Base-by-base conservation (phyloP, 2,329 filamentous ascomycete species). In the Ascochyta pisi region DNA sequence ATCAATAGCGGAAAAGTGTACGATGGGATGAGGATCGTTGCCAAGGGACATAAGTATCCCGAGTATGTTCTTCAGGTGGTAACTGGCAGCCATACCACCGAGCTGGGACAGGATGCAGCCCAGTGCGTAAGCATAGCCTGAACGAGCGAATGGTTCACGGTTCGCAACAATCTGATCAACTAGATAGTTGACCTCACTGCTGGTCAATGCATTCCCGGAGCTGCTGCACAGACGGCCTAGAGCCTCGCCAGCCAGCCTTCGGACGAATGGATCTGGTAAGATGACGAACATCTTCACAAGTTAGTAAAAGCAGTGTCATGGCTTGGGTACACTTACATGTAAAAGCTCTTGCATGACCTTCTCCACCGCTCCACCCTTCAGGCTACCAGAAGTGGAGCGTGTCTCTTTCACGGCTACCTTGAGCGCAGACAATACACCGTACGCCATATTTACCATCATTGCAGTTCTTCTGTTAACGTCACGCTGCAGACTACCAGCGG, bases 11-110 rank as follows among this genome's bases (percentile, higher is more conserved):
- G 93, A 98, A 72, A 94, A 96, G 75, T 99, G 95, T 8, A 99
- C 95, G 0, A 91, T 88, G 0, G 95, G 93, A 73, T 99, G 95
- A 19, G 94, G 91, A 70, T 99, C 95, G 65, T 93, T 96, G 74
- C 92, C 94, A 9, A 99, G 83, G 7, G 95, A 98, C 90, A 98
- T 96, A n/a, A 99, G 80, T 35, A 99, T 96, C 16, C 94, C 90
- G n/a, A 97, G 84, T 45, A 99, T 97, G 1, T 92, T 97, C 79
- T 98, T 98, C 46, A 99, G 83, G 73, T 99, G 95, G 67, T 95
- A 92, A 3, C 93, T 92, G 50, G 95, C 95, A 49, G 95, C 95
- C 93, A 99, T 98, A 53, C 95, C 94, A 54, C 95, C 96, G 31
- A 99, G 90, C 73, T 96, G 92, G 16, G 92, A 90, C 77, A 99